A percentile compares a stretch with the other conserved stretches of the same genome.
Evolutionary conservation across 2,329 filamentous ascomycete genomes (phyloP).

Genomic region (Scytalidium lignicola): DNA sequence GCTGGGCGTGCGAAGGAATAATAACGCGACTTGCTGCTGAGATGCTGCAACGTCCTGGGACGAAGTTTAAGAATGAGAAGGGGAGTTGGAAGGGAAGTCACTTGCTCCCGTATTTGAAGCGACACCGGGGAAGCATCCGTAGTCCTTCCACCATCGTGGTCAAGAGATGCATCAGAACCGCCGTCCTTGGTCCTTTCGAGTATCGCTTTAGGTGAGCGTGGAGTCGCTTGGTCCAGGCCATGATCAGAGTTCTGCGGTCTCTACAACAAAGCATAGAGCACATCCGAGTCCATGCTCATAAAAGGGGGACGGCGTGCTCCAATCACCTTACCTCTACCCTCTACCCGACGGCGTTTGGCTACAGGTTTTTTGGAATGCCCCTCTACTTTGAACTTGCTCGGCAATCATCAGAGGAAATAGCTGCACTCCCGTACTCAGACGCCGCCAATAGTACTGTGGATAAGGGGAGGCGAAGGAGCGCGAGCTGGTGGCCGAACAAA

Average conservation of each 20-base stretch:
- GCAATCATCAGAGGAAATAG: not conserved
- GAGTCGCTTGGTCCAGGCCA: not conserved
- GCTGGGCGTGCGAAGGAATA: too few relatives aligned
- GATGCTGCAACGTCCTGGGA: too few relatives aligned
- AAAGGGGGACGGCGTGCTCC: not conserved
- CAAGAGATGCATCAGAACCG: not conserved
- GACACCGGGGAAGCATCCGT: not conserved
- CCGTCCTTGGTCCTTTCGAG: not conserved
- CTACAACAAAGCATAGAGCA: not conserved
- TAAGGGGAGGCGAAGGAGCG: not conserved
- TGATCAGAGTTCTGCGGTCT: not conserved
- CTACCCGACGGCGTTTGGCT: conserved; percentile 18
- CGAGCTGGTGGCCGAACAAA: not conserved
- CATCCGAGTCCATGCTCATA: not conserved
- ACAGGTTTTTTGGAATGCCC: not conserved
- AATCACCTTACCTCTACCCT: conserved; percentile 15
- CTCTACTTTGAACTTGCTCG: not conserved
- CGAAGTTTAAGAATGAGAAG: too few relatives aligned
- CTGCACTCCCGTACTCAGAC: not conserved
- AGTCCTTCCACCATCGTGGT: not conserved
- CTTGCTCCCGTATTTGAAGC: not conserved
- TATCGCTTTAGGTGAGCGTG: not conserved
- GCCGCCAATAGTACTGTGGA: not conserved
- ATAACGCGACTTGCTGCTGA: too few relatives aligned
- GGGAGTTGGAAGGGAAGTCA: too few relatives aligned